These are phyloP conservation scores for Diddensiella santjacobensis DNA, from an alignment of 805 yeast genomes.

Conservation along the genomic window DNA sequence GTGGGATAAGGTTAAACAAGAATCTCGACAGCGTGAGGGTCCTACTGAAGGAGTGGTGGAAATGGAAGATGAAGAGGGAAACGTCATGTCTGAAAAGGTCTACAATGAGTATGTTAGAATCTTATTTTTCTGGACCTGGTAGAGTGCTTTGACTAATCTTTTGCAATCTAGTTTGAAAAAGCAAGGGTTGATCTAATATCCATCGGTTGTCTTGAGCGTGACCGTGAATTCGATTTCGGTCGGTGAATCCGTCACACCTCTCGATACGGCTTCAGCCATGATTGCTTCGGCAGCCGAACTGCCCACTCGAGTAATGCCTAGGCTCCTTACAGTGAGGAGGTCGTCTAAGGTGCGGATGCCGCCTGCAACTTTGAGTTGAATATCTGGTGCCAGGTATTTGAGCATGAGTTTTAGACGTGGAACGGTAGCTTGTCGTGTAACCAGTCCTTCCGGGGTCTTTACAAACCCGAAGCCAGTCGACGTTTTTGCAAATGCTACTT, in stretches of 20 bases:
- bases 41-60: slow-evolving; percentile 59
- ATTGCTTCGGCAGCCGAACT: slow-evolving; percentile 2
- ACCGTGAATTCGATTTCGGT: not conserved
- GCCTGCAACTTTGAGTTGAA: slow-evolving; percentile 3
- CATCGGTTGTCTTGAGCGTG: not conserved
- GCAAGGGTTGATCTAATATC: slow-evolving; percentile 67
- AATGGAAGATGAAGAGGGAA: slow-evolving; percentile 90
- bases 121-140: not conserved
- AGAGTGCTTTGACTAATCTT: too few relatives aligned
- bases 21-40: slow-evolving; percentile 37
- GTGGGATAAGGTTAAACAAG: slow-evolving; percentile 45
- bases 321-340: slow-evolving; percentile 1
- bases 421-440: slow-evolving; percentile 2
- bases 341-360: slow-evolving; percentile 4
- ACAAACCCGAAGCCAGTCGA: slow-evolving; percentile 7
- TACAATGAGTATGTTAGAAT: slow-evolving; percentile 53
- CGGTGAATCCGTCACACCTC: slow-evolving; percentile 1
- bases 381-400: not conserved
- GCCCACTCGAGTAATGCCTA: slow-evolving; percentile 1
- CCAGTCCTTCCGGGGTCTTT: not conserved
- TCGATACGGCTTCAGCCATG: not conserved
- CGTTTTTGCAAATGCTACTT: slow-evolving; percentile 5
- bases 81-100: slow-evolving; percentile 80
- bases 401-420: slow-evolving; percentile 1
- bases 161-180: slow-evolving; percentile 56